Evolutionary conservation across 257 asterid genomes (phyloP).

Genomic region (Cinchona pubescens): DNA sequence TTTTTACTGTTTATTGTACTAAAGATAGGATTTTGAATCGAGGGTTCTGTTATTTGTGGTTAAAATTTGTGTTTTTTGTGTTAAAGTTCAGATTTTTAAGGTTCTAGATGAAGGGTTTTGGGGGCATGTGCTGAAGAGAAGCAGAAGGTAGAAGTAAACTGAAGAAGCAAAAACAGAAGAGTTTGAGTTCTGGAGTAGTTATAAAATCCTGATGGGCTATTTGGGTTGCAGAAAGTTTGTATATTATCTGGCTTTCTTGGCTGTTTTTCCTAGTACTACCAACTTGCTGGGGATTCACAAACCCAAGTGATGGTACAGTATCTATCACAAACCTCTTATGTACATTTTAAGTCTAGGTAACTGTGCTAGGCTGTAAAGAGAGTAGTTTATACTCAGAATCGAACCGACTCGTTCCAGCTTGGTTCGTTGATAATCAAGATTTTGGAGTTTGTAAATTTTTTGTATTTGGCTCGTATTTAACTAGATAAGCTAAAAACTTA

Average conservation of each 20-base stretch:
- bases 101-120: slow-evolving; percentile 20
- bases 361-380: too few species aligned
- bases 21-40: slow-evolving; percentile 16
- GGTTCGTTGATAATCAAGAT: too few species aligned
- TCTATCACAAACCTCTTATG: background rate
- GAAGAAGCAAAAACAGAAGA: slow-evolving; percentile 14
- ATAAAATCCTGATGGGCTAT: slow-evolving; percentile 39
- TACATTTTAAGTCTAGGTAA: too few species aligned
- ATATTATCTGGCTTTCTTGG: slow-evolving; percentile 37
- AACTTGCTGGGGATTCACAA: slow-evolving; percentile 55
- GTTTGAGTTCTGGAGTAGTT: slow-evolving; percentile 27
- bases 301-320: slow-evolving; percentile 74
- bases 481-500: too few species aligned
- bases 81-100: slow-evolving; percentile 25
- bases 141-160: slow-evolving; percentile 8
- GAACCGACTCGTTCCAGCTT: too few species aligned
- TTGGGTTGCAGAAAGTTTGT: slow-evolving; percentile 34
- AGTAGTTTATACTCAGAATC: too few species aligned
- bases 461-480: too few species aligned
- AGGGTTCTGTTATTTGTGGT: slow-evolving; percentile 7
- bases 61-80: slow-evolving; percentile 8
- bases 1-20: background rate
- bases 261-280: slow-evolving; percentile 38
- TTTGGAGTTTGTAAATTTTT: too few species aligned
- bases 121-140: slow-evolving; percentile 12